Evolutionary conservation across 495 filamentous ascomycete species (phyloP), one percentile per base, ranked within the genome.

Genomic region (Hypomontagnella submonticulosa): DNA sequence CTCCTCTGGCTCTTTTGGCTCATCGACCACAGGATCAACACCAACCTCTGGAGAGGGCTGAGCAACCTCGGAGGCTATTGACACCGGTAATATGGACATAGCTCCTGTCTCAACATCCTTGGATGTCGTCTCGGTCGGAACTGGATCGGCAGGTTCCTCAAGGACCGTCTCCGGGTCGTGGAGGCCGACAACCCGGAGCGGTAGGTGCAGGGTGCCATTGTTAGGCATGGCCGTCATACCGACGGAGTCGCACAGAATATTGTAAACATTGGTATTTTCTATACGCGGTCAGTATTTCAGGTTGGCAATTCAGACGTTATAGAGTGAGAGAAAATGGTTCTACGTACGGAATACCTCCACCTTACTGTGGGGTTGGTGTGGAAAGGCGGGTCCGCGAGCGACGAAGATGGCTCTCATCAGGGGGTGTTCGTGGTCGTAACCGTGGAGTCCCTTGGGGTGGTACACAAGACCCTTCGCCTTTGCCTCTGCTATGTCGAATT

Each of bases 211-310:
- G 0, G 93, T 97, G n/a, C 93, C 93, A 71, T 97, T 97, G 71
- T 93, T 95, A 0, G 90, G 83, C 20, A 79, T 81, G 0, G 89
- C 88, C 5, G 72, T 64, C 48, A 97, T 78, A 4, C 87, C 88
- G 32, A 97, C 72, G 1, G 89, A 90, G 68, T 96, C 92, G 69
- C 93, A 98, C 32, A 99, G 73, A 49, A 98, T 90, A 66, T 97
- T 96, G 72, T 98, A 98, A 1, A 99, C 91, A 66, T 99, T 93
- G 56, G 83, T 91, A 61, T 99, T 99, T 85, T 95, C 89, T 92
- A 70, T n/a, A 3, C 7, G 52, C 42, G 30, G 53, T 73, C 57
- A 69, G 70, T 67, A 38, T 33, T 44, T 15, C 40, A 40, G 30
- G 47, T 6, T 38, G 12, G 20, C 16, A 13, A 32, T 27, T 27